Base-by-base conservation (phyloP, 805 yeast genomes). In the Wickerhamiella sergipiensis region DNA sequence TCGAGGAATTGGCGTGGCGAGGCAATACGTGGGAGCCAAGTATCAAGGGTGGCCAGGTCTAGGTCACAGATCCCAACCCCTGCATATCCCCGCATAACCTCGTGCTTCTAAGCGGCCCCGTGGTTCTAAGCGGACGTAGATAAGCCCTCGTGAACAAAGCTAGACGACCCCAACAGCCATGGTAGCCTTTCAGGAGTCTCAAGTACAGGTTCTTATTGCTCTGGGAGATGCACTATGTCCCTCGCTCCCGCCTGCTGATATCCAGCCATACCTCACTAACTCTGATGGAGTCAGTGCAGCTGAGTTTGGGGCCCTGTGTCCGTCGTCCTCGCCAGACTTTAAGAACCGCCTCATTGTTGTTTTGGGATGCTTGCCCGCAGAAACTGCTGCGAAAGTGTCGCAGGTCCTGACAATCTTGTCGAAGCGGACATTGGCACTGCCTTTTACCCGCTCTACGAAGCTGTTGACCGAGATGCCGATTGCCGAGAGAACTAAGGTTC, bases 401-500 rank as follows among this genome's bases (percentile, higher is more conserved):
- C 8, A n/a, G 19, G 40, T 36, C 9, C 19, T 36, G 18, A 36
- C 17, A 6, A 4, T 36, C 9, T 55, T 63, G 38, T 44, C 57
- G 23, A 54, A 50, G 48, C 52, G 63, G 13, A 54, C 57, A 2
- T 22, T 60, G 2, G 62, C 65, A 0, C 22, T 53, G 9, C 47
- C 57, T 10, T 46, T 63, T 18, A 63, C 65, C 6, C 49, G 52
- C 12, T 52, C 61, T 13, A 50, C 50, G 7, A 39, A 43, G 31
- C 55, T 61, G 1, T 9, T 63, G 9, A 51, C 59, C 18, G 63
- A 62, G 19, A 61, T 63, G 65, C 22, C 54, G 13, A 46, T n/a
- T 1, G 47, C 31, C 10, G 70, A 74, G 54, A 59, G 70, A 17
- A 67, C 61, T 45, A 53, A 48, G 3, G 51, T 74, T 13, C 54